Base-by-base conservation (phyloP, 1,284 basidiomycete genomes). In the Xanthoconium separans region DNA sequence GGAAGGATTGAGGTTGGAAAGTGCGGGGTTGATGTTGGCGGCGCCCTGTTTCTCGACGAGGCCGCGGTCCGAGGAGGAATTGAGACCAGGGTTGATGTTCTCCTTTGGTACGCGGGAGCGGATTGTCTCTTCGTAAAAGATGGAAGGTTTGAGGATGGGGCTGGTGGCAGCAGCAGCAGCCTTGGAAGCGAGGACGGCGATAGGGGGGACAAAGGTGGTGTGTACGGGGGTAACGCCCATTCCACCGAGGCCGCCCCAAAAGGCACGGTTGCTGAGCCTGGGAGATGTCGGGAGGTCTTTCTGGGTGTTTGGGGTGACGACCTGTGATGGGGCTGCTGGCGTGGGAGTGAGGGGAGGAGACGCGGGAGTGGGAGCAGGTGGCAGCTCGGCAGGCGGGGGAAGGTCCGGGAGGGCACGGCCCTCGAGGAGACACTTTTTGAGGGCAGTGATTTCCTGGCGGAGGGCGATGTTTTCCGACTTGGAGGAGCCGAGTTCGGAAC, bases 191-290 rank as follows among this genome's bases (percentile, higher is more conserved):
- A 73, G 55, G n/a, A 63, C 65, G 42, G 66, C 58, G 59, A 71
- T 61, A 79, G 84, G 66, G 2, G 92, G 91, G 29, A 92, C 82
- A 50, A 93, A 78, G 0, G 91, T 85, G 3, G 91, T 85, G 68
- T 96, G 93, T 2, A 95, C 93, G 42, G 89, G 87, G 0, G 90
- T 95, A 62, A 89, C 80, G 3, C 90, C 90, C 54, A 86, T 85
- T 50, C 78, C 75, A 15, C 72, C 71, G 45, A 76, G 76, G n/a
- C 87, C 87, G 44, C 87, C 90, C 92, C 92, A 94, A 78, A 93
- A 93, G 6, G 75, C 64, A 50, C 71, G 56, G 49, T 63, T 70
- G 47, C 72, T 76, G 56, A 83, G 68, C 51, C 80, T 76, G 27
- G 82, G 82, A 5, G 84, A 83, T 2, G 82, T 78, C 2, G 89